Conservation (phyloP, 371 early-diverging fungal species). For the Coemansia sp. region DNA sequence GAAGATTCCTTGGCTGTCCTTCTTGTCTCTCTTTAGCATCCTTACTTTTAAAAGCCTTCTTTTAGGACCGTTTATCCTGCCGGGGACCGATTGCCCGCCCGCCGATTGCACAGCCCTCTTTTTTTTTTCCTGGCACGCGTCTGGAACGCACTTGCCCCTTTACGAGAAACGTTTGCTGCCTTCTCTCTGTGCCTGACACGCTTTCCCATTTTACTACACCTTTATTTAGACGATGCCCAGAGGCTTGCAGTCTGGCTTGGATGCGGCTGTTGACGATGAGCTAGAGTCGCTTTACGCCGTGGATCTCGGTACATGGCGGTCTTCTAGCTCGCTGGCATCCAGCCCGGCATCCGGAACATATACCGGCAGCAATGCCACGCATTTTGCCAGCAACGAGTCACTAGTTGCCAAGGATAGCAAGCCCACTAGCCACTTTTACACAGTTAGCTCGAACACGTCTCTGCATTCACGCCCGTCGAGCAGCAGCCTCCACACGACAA, state of each 20-base stretch:
- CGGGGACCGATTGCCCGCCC: neutral
- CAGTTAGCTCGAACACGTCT: neutral
- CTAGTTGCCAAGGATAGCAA: conserved; percentile 3
- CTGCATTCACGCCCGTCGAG: neutral
- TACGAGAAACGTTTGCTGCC: neutral
- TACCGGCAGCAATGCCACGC: neutral
- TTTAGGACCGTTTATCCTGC: neutral
- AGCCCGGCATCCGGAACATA: conserved; percentile 2
- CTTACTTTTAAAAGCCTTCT: neutral
- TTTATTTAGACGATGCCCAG: conserved; percentile 1
- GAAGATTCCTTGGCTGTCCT: neutral
- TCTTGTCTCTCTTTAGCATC: neutral
- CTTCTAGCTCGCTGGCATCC: neutral
- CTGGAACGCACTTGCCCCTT: neutral
- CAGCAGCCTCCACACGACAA: neutral
- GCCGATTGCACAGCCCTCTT: neutral
- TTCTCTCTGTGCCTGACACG: neutral
- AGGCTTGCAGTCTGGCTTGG: neutral
- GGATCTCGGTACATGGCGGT: conserved; percentile 4
- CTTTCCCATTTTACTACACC: neutral
- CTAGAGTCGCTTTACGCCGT: neutral
- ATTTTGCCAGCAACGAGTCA: conserved; percentile 20
- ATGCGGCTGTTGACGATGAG: neutral
- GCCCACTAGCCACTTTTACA: neutral
- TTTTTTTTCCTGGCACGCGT: neutral